Base-by-base conservation (phyloP, 257 asterid species). In the Solanum peruvianum region DNA sequence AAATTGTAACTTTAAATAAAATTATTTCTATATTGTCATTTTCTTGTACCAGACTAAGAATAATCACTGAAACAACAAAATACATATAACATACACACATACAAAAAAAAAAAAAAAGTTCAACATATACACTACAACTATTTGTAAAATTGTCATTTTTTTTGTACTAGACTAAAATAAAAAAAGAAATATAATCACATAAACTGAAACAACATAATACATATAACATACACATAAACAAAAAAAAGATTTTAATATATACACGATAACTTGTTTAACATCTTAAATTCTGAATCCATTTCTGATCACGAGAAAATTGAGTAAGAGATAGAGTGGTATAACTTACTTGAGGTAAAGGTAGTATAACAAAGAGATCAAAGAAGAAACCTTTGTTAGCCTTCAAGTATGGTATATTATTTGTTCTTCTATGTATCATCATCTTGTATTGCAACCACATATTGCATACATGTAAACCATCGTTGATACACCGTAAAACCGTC, bases 341-440 rank as follows among this genome's bases (percentile, higher is more conserved):
- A 56, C n/a, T 56, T 56, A 82, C 83, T 41, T 87, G 89, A 21
- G 87, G 87, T 27, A 87, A 31, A 29, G 89, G 89, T 13, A 87
- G 83, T 41, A 87, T 82, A 11, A 87, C 87, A 71, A 87, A 83
- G 77, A 82, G 21, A 25, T 87, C 87, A 66, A 87, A 80, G 0
- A 80, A 27, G 52, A 66, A 60, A 62, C 88, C 88, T 27, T 78
- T 44, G 14, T 75, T 66, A 14, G 58, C 49, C 73, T 60, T 62
- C 56, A 87, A 42, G 41, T 81, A 67, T 8, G 72, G 33, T 14
- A 25, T 23, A 12, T 23, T 23, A 12, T 23, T 78, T 78, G 41
- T 47, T 29, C 42, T 16, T 41, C 83, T 37, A 37, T 8, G 18
- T 25, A 37, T 44, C 25, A 41, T 14, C 25, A 60, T 72, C 71